phyloP scores from a whole-genome alignment of 371 early-diverging fungal genomes.

The Smittium culicis region DNA sequence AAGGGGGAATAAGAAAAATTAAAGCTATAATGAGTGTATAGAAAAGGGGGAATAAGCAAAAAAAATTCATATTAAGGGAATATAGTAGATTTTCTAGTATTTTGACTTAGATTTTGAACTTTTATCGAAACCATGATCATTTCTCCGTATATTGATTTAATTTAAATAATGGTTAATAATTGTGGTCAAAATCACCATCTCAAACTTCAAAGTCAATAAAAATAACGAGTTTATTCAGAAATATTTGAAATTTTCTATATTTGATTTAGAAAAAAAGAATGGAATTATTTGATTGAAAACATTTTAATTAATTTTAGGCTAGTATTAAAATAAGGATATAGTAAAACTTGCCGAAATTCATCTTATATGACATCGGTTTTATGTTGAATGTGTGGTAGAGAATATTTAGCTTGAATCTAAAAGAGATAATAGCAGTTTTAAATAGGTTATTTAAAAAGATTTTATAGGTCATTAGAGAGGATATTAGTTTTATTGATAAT shows the following conservation, averaged over 20 bases:
- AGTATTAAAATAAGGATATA: too few species aligned
- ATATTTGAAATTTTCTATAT: slow-evolving; percentile 76
- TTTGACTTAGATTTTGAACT: slow-evolving; percentile 70
- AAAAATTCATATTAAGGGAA: slow-evolving; percentile 55
- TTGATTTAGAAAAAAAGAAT: background rate
- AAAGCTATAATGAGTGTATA: background rate
- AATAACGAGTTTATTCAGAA: slow-evolving; percentile 76
- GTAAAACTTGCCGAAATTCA: slow-evolving; percentile 38
- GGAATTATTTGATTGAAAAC: background rate
- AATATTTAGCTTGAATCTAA: slow-evolving; percentile 63
- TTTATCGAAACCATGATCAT: slow-evolving; percentile 86
- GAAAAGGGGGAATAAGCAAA: background rate
- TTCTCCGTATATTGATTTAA: slow-evolving; percentile 89
- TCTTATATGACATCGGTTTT: slow-evolving; percentile 91
- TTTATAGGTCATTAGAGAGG: slow-evolving; percentile 72
- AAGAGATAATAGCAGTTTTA: slow-evolving; percentile 58
- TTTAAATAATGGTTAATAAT: slow-evolving; percentile 88
- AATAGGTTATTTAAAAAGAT: slow-evolving; percentile 61
- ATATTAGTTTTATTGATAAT: background rate
- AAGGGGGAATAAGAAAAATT: background rate
- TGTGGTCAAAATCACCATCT: slow-evolving; percentile 62
- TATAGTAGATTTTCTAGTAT: slow-evolving; percentile 85
- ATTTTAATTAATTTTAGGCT: too few species aligned
- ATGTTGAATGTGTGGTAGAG: slow-evolving; percentile 83
- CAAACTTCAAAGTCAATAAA: slow-evolving; percentile 68